These are phyloP conservation scores for Mycena albidolilacea DNA, from an alignment of 768 basidiomycete species.

Conservation along the genomic window DNA sequence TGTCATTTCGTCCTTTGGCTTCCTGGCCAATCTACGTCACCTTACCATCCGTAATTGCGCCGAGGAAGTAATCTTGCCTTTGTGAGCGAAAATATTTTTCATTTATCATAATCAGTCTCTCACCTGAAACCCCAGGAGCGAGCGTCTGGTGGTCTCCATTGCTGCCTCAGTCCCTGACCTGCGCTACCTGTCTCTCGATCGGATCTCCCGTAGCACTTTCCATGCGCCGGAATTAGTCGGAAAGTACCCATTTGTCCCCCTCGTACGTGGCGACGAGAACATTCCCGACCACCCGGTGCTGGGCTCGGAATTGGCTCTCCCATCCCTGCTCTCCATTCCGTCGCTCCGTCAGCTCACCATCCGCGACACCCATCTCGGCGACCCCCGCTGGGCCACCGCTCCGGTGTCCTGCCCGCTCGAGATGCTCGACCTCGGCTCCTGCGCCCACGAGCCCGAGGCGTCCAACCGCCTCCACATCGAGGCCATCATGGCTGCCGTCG, in stretches of 20 bases:
- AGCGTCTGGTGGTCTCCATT: conserved; percentile 78
- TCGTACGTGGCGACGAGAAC: conserved; percentile 73
- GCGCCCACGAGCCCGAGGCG: conserved; percentile 66
- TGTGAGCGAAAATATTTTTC: conserved; percentile 53
- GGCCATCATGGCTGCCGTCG: conserved; percentile 73
- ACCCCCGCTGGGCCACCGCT: conserved; percentile 68
- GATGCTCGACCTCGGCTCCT: conserved; percentile 71
- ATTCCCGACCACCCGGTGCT: conserved; percentile 69
- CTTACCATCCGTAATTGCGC: conserved; percentile 65
- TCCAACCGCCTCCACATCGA: conserved; percentile 70
- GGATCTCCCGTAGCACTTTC: conserved; percentile 76
- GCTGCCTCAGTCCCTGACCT: conserved; percentile 72
- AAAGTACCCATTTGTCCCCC: conserved; percentile 69
- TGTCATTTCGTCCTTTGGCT: conserved; percentile 64
- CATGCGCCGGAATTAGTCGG: conserved; percentile 74
- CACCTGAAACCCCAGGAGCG: conserved; percentile 61
- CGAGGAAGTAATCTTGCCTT: conserved; percentile 56
- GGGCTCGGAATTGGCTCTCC: conserved; percentile 72
- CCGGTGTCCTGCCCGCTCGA: conserved; percentile 67
- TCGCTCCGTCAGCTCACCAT: conserved; percentile 74
- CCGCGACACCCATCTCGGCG: conserved; percentile 80
- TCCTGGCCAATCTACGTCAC: conserved; percentile 57
- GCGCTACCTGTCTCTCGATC: conserved; percentile 69
- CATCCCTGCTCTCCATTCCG: conserved; percentile 75
- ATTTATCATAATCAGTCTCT: background rate